phyloP scores from a whole-genome alignment of 805 yeast genomes.

The Metschnikowia cerradonensis region DNA sequence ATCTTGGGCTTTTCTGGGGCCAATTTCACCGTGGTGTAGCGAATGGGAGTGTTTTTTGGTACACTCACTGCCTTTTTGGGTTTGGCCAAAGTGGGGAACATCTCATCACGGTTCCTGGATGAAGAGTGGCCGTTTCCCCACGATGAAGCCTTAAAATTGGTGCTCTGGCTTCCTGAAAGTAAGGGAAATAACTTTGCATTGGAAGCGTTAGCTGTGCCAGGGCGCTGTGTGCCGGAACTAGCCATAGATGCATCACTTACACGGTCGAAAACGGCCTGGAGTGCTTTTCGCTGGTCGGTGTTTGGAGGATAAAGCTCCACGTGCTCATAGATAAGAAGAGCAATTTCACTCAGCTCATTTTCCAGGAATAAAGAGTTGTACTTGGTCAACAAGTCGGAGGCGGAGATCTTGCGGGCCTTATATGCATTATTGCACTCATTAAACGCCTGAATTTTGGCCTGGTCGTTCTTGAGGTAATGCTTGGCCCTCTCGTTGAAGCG shows the following conservation, averaged over 20 bases:
- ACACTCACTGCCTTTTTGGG: conserved; percentile 20
- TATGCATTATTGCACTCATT: conserved; percentile 45
- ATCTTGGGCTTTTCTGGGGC: conserved; percentile 16
- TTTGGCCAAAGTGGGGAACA: conserved; percentile 33
- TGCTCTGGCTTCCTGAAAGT: conserved; percentile 26
- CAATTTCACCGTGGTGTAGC: conserved; percentile 33
- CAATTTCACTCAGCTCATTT: conserved; percentile 45
- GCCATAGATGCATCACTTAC: conserved; percentile 10
- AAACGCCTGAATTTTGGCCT: conserved; percentile 46
- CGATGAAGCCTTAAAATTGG: conserved; percentile 15
- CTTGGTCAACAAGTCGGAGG: conserved; percentile 42
- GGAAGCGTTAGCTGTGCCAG: conserved; percentile 2
- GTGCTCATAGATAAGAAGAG: conserved; percentile 56
- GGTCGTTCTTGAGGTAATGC: conserved; percentile 62
- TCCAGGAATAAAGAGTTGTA: conserved; percentile 47
- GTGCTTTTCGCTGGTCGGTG: conserved; percentile 42
- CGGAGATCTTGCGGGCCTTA: conserved; percentile 43
- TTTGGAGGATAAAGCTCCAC: conserved; percentile 50
- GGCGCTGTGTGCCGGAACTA: conserved; percentile 19
- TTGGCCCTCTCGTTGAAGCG: conserved; percentile 83
- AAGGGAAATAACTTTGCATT: conserved; percentile 45
- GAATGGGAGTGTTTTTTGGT: conserved; percentile 24
- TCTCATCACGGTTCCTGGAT: conserved; percentile 17
- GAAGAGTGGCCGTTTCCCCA: conserved; percentile 23
- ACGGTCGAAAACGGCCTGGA: conserved; percentile 24